Percentiles rank a stretch among this genome's conserved stretches.
phyloP scores from a whole-genome alignment of 2,329 filamentous ascomycete genomes.

The Didymella lethalis region DNA sequence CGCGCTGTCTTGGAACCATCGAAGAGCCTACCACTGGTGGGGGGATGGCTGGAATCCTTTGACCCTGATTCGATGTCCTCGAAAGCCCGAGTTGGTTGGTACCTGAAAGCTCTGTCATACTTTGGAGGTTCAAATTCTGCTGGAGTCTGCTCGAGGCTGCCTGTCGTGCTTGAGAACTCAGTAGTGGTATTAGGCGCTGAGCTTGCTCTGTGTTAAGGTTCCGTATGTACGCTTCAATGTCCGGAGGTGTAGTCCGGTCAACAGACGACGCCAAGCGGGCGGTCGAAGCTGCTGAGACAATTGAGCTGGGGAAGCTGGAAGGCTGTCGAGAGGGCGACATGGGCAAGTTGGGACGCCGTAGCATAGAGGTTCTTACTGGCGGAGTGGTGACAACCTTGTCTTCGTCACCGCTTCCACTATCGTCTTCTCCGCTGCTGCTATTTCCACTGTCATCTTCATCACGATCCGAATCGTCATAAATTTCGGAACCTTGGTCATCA shows the following conservation, averaged over 20 bases:
- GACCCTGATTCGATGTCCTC: neutral
- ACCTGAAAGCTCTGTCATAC: neutral
- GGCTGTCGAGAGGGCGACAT: neutral
- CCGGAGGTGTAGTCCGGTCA: conserved; percentile 2
- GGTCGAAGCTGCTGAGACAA: neutral
- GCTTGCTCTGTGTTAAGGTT: conserved; percentile 21
- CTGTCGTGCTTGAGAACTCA: conserved; percentile 17
- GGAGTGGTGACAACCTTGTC: neutral
- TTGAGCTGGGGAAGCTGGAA: neutral
- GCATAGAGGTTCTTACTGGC: neutral
- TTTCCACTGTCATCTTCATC: neutral
- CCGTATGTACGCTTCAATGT: conserved; percentile 23
- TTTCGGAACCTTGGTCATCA: neutral
- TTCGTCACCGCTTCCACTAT: neutral
- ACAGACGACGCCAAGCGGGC: neutral
- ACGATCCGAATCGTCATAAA: too few relatives aligned
- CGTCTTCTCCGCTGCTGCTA: neutral
- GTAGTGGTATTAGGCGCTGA: conserved; percentile 12
- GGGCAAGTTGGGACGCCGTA: conserved; percentile 9
- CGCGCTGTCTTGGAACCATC: neutral
- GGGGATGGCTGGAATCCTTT: neutral
- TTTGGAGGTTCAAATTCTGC: neutral
- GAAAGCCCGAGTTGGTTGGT: neutral
- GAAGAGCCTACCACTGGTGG: neutral
- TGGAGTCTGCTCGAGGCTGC: neutral